Percentiles rank a stretch among this genome's conserved stretches.
Conservation (phyloP, 306 rosid species). For the Quercus cerris region DNA sequence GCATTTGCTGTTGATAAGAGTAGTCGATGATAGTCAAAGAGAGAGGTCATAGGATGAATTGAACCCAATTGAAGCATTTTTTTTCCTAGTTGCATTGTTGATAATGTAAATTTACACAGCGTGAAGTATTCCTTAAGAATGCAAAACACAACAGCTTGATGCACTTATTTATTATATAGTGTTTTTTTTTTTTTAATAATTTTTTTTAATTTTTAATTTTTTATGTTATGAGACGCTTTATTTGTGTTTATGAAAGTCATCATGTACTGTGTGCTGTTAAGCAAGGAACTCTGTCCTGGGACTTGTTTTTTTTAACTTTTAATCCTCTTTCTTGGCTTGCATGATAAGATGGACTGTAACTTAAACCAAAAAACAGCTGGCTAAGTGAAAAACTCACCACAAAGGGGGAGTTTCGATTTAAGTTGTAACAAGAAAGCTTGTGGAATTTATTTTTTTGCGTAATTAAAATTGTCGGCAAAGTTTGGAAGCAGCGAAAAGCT, state of each 20-base stretch:
- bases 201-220: too few species aligned
- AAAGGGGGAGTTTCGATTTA: too few species aligned
- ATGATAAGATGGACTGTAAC: too few species aligned
- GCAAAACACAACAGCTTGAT: not conserved
- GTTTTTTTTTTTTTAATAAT: too few species aligned
- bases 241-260: not conserved
- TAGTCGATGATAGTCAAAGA: not conserved
- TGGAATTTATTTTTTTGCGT: too few species aligned
- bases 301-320: too few species aligned
- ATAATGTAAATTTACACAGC: not conserved
- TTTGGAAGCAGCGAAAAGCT: too few species aligned
- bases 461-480: too few species aligned
- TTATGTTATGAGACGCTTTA: not conserved
- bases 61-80: not conserved
- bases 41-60: not conserved
- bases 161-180: not conserved
- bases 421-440: too few species aligned
- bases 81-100: not conserved
- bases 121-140: not conserved
- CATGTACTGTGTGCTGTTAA: not conserved
- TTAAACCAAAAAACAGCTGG: too few species aligned
- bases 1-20: not conserved
- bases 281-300: not conserved
- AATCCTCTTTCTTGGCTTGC: too few species aligned
- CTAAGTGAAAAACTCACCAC: too few species aligned